A percentile compares a stretch with the other conserved stretches of the same genome.
These are phyloP conservation scores for Aspergillus alliaceus DNA, from an alignment of 2,329 filamentous ascomycete genomes.

Conservation along the genomic window DNA sequence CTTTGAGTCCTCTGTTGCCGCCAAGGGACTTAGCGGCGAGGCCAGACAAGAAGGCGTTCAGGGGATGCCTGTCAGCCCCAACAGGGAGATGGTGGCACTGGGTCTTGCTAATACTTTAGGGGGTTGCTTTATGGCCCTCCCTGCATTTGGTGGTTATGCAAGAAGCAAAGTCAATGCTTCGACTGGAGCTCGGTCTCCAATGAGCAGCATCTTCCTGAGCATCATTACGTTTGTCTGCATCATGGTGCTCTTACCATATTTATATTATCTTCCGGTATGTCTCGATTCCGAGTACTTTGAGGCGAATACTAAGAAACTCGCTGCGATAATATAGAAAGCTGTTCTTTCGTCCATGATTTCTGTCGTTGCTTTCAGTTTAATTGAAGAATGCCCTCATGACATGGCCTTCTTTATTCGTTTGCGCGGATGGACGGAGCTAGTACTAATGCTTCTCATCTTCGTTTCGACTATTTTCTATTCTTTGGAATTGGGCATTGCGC, in stretches of 20 bases:
- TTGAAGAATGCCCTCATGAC: conserved; percentile 94
- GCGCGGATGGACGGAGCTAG: conserved; percentile 79
- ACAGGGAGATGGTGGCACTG: conserved; percentile 88
- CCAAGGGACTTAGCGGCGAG: conserved; percentile 75
- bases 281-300: background rate
- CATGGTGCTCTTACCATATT: conserved; percentile 80
- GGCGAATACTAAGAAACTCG: background rate
- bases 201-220: conserved; percentile 87
- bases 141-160: conserved; percentile 93
- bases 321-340: conserved; percentile 65
- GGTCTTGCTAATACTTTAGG: conserved; percentile 89
- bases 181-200: conserved; percentile 87
- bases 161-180: conserved; percentile 92
- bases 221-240: conserved; percentile 79
- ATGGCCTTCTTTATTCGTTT: conserved; percentile 86
- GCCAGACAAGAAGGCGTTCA: conserved; percentile 64
- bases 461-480: conserved; percentile 93
- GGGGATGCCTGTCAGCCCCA: conserved; percentile 81
- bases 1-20: conserved; percentile 95
- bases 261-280: conserved; percentile 92
- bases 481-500: conserved; percentile 86
- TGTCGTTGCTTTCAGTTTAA: conserved; percentile 88
- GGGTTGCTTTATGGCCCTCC: conserved; percentile 86
- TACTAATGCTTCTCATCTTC: conserved; percentile 88
- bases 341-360: conserved; percentile 92